Evolutionary conservation across 805 yeast species (phyloP).

Genomic region (Metschnikowia santaceciliae): DNA sequence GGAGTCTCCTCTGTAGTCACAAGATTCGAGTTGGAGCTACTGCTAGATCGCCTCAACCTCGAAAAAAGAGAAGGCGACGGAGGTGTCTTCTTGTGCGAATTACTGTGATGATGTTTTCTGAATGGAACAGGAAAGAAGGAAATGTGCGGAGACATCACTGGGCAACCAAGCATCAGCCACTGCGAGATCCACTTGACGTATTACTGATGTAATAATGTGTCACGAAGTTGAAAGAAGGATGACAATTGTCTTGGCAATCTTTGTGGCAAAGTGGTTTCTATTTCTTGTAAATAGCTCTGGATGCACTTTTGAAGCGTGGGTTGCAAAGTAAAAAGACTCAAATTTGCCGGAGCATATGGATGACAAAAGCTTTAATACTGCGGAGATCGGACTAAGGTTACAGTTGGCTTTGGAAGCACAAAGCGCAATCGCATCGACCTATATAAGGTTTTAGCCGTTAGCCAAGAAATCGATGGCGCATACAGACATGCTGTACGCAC

Average conservation of each 20-base stretch:
- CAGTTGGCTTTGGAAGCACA: not conserved
- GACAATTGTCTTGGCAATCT: not conserved
- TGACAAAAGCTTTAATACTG: not conserved
- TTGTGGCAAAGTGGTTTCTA: not conserved
- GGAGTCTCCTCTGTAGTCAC: not conserved
- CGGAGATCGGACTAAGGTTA: not conserved
- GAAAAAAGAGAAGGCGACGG: not conserved
- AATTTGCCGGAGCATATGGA: not conserved
- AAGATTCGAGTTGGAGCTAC: not conserved
- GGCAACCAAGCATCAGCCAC: conserved; percentile 1
- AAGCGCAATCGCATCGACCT: not conserved
- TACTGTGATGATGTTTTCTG: not conserved
- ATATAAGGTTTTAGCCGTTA: not conserved
- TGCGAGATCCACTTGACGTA: not conserved
- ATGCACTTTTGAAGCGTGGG: not conserved
- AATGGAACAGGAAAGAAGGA: not conserved
- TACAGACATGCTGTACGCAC: not conserved
- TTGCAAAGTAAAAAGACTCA: not conserved
- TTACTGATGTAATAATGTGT: not conserved
- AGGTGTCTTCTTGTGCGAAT: not conserved
- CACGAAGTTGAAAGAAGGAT: not conserved
- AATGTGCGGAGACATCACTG: not conserved
- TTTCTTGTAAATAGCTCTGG: not conserved
- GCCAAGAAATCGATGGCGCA: not conserved
- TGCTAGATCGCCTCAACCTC: not conserved